These are phyloP conservation scores for Hanseniaspora occidentalis DNA, from an alignment of 805 yeast genomes.

Conservation along the genomic window DNA sequence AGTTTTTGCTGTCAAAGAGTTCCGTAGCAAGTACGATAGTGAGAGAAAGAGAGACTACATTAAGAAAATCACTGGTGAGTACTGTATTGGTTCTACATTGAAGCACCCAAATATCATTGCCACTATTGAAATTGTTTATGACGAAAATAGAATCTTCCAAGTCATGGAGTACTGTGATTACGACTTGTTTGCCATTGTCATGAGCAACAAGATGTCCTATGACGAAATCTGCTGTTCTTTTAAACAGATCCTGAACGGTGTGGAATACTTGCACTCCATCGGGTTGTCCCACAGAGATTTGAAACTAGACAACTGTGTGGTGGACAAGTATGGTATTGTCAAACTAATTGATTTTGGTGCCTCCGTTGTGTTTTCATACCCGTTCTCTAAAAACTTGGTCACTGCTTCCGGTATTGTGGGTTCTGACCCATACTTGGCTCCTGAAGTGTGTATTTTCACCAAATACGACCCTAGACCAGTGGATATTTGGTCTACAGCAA, in stretches of 20 bases:
- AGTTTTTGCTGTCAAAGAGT: slow-evolving; percentile 87
- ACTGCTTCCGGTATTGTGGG: slow-evolving; percentile 82
- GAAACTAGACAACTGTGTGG: slow-evolving; percentile 86
- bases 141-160: slow-evolving; percentile 73
- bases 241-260: slow-evolving; percentile 71
- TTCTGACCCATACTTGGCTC: slow-evolving; percentile 82
- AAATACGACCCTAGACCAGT: slow-evolving; percentile 88
- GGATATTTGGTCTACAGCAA: slow-evolving; percentile 88
- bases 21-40: slow-evolving; percentile 58
- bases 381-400: slow-evolving; percentile 58
- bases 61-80: slow-evolving; percentile 86
- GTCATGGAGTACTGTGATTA: slow-evolving; percentile 93
- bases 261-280: slow-evolving; percentile 66
- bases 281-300: slow-evolving; percentile 89
- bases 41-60: slow-evolving; percentile 80
- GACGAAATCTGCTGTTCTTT: slow-evolving; percentile 82
- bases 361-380: slow-evolving; percentile 83
- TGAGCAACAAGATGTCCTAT: slow-evolving; percentile 78
- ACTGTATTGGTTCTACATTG: slow-evolving; percentile 83
- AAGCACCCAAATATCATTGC: slow-evolving; percentile 84
- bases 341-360: slow-evolving; percentile 90
- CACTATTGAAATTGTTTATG: slow-evolving; percentile 85
- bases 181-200: slow-evolving; percentile 86
- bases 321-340: slow-evolving; percentile 69
- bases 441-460: slow-evolving; percentile 75